Base-by-base conservation (phyloP, 805 yeast species). In the Metschnikowia shivogae region DNA sequence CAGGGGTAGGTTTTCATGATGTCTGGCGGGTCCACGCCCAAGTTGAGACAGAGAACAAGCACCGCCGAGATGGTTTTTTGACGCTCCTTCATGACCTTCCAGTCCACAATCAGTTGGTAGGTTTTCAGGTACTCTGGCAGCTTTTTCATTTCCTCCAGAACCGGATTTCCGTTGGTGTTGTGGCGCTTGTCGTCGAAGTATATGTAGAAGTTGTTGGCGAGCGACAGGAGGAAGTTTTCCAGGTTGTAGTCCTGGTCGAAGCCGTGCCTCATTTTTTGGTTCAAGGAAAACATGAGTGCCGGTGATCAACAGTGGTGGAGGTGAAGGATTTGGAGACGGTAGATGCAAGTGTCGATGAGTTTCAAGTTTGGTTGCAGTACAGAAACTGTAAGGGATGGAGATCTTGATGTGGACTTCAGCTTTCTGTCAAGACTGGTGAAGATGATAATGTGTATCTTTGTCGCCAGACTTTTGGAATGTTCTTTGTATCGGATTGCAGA, bases 1-100 rank as follows among this genome's bases (percentile, higher is more conserved):
- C 95, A 86, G 1, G 97, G 97, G 50, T 86, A 89, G 0, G 97
- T 89, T 61, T 89, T 88, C 60, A 87, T 81, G 24, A 90, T 81
- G 64, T 93, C 99, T 0, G 99, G 99, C 2, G 99, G 99, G 55
- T 92, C 98, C 1, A 93, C 97, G 7, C 98, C 97, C 22, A 92
- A 65, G 60, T 93, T 93, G 32, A 93, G 70, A 63, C 99, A 93
- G 39, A 93, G 69, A 40, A 93, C 89, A 7, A 93, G 70, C 12
- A 96, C 97, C 0, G 97, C 99, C 44, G 87, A 83, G 10, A 90
- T 89, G 1, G 99, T 93, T 60, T 90, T 86, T 59, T 86, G 96
- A 36, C 97, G 78, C 54, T 89, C 96, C 49, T 84, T 81, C 76
- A 89, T 86, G 27, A 83, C 77, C 53, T 95, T 86, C 99, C 99